Percentiles rank a stretch among this genome's conserved stretches.
These are phyloP conservation scores for Diaporthe citriasiana DNA, from an alignment of 2,329 filamentous ascomycete genomes.

Conservation along the genomic window DNA sequence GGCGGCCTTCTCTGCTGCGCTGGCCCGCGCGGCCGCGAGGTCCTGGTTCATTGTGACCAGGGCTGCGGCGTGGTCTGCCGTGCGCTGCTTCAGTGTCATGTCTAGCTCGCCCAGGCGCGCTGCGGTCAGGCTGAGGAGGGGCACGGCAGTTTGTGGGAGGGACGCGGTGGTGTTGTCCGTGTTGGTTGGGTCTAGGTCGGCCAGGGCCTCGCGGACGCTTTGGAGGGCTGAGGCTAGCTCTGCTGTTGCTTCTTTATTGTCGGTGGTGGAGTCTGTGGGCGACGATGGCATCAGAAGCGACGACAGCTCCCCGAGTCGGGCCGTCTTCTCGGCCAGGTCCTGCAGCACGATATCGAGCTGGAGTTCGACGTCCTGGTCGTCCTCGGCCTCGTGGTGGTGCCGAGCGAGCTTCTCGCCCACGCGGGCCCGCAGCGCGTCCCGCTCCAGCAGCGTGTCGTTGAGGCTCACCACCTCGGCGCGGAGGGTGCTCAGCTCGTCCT, in stretches of 20 bases:
- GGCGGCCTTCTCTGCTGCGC: not conserved
- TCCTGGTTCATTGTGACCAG: not conserved
- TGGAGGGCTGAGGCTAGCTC: constrained; percentile 28
- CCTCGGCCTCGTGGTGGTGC: not conserved
- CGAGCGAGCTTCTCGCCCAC: constrained; percentile 21
- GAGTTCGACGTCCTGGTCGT: constrained; percentile 35
- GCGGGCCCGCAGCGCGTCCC: constrained; percentile 8
- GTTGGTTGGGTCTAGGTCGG: not conserved
- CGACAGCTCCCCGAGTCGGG: constrained; percentile 23
- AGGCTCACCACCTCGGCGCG: constrained; percentile 34
- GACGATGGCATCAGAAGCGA: constrained; percentile 2
- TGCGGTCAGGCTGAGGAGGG: constrained; percentile 1
- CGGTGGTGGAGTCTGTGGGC: not conserved
- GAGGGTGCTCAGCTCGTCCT: constrained; percentile 16
- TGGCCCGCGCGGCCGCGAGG: not conserved
- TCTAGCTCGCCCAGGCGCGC: constrained; percentile 29
- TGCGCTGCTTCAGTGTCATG: not conserved
- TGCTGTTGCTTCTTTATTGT: not conserved
- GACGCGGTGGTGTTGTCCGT: not conserved
- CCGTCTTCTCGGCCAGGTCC: constrained; percentile 39
- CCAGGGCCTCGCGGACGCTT: constrained; percentile 22
- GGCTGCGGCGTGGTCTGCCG: constrained; percentile 4
- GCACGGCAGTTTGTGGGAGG: not conserved
- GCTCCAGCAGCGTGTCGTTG: constrained; percentile 7
- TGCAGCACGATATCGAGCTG: constrained; percentile 41